These are phyloP conservation scores for Papiliotrema terrestris DNA, from an alignment of 1,284 basidiomycete species.

Conservation along the genomic window DNA sequence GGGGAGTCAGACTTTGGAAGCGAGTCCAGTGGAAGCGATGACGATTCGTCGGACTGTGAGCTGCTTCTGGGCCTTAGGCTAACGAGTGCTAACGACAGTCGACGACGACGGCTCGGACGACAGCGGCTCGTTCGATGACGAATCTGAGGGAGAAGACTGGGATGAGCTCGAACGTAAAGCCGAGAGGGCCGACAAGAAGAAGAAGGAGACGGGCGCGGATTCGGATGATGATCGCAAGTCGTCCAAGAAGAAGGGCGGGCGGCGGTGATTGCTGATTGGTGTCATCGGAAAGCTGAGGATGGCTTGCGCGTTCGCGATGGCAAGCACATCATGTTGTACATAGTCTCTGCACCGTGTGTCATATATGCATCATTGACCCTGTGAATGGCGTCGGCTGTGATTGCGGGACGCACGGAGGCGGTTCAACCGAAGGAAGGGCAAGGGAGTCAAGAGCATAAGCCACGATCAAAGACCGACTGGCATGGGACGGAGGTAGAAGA, in stretches of 20 bases:
- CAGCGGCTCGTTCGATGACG: slow-evolving; percentile 33
- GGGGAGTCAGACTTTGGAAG: slow-evolving; percentile 48
- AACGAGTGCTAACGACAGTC: slow-evolving; percentile 64
- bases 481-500: too few species aligned
- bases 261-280: neutral
- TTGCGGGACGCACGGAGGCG: too few species aligned
- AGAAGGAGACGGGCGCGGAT: neutral
- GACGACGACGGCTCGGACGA: slow-evolving; percentile 61
- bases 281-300: too few species aligned
- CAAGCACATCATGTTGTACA: too few species aligned
- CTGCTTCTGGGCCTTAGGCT: too few species aligned
- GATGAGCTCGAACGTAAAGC: slow-evolving; percentile 90
- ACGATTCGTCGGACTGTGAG: slow-evolving; percentile 48
- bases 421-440: too few species aligned
- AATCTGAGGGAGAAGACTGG: slow-evolving; percentile 78
- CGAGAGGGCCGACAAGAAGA: slow-evolving; percentile 53
- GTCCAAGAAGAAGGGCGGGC: slow-evolving; percentile 2
- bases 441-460: too few species aligned
- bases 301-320: too few species aligned
- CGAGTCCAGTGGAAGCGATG: slow-evolving; percentile 45
- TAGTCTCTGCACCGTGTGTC: too few species aligned
- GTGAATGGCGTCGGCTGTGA: too few species aligned
- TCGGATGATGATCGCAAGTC: slow-evolving; percentile 3
- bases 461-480: too few species aligned
- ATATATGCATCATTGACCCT: too few species aligned